Conservation (phyloP, 805 yeast species). For the Myxozyma mucilagina region DNA sequence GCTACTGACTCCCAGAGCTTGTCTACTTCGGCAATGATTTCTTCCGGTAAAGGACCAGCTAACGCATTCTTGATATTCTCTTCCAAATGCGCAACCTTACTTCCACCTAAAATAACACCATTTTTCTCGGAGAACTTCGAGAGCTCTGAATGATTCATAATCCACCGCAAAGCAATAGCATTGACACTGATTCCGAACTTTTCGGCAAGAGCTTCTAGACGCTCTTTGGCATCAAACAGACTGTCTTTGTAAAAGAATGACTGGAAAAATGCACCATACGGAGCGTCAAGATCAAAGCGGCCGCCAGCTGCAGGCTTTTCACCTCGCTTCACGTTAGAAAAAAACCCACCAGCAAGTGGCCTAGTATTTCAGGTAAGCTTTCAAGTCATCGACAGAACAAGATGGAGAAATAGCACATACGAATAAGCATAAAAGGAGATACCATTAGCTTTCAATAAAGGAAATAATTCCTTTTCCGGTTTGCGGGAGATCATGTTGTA, state of each 20-base stretch:
- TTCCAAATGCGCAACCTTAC: slow-evolving; percentile 28
- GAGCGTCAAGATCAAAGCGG: slow-evolving; percentile 4
- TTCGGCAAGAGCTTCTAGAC: neutral
- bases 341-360: slow-evolving; percentile 12
- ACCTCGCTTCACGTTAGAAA: slow-evolving; percentile 10
- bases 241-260: slow-evolving; percentile 2
- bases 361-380: slow-evolving; percentile 19
- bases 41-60: slow-evolving; percentile 34
- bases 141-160: slow-evolving; percentile 31
- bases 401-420: slow-evolving; percentile 8
- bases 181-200: slow-evolving; percentile 4
- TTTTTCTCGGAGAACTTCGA: slow-evolving; percentile 27
- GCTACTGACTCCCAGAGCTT: neutral
- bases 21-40: slow-evolving; percentile 29
- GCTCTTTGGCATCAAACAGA: slow-evolving; percentile 7
- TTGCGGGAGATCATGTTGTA: slow-evolving; percentile 6
- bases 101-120: slow-evolving; percentile 35
- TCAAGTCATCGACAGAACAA: neutral
- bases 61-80: slow-evolving; percentile 29
- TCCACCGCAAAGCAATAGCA: slow-evolving; percentile 33
- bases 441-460: slow-evolving; percentile 30
- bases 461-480: slow-evolving; percentile 20
- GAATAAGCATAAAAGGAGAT: slow-evolving; percentile 37
- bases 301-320: slow-evolving; percentile 1
- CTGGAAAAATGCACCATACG: neutral